Evolutionary conservation across 2,329 filamentous ascomycete genomes (phyloP).

Genomic region (Colletotrichum chlorophyti): DNA sequence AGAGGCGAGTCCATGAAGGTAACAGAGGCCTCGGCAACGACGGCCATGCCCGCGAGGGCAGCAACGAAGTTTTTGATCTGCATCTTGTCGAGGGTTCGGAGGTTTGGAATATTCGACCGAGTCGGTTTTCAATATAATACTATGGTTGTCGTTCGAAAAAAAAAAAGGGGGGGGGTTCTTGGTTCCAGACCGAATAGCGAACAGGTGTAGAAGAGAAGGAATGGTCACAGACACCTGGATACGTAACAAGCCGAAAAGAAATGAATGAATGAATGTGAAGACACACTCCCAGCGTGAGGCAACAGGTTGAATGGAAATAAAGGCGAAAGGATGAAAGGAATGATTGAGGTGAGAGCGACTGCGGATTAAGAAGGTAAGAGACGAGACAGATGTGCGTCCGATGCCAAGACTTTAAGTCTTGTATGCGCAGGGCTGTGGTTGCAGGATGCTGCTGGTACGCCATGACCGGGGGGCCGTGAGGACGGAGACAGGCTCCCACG

Average conservation of each 20-base stretch:
- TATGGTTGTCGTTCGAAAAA: constrained; percentile 32
- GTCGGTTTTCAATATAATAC: constrained; percentile 30
- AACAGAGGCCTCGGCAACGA: constrained; percentile 52
- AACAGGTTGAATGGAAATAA: constrained; percentile 33
- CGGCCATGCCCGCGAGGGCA: constrained; percentile 55
- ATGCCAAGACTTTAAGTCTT: constrained; percentile 48
- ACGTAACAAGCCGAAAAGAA: constrained; percentile 41
- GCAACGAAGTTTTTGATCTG: constrained; percentile 55
- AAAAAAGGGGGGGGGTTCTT: too few species aligned
- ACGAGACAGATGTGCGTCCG: constrained; percentile 38
- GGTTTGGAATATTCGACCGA: constrained; percentile 29
- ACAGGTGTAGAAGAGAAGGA: constrained; percentile 47
- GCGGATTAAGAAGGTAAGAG: constrained; percentile 33
- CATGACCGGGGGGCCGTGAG: constrained; percentile 29
- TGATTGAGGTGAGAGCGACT: constrained; percentile 32
- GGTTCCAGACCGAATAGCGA: constrained; percentile 58
- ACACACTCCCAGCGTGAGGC: constrained; percentile 56
- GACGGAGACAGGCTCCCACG: constrained; percentile 31
- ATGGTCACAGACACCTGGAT: constrained; percentile 50
- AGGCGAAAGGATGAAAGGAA: constrained; percentile 35
- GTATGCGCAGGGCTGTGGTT: constrained; percentile 42
- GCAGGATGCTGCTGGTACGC: constrained; percentile 28
- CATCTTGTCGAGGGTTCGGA: constrained; percentile 47
- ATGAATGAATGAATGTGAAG: constrained; percentile 56
- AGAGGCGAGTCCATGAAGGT: constrained; percentile 46